A percentile compares a stretch with the other conserved stretches of the same genome.
phyloP scores from a whole-genome alignment of 2,329 filamentous ascomycete species.

The Amauroascus verrucosus region DNA sequence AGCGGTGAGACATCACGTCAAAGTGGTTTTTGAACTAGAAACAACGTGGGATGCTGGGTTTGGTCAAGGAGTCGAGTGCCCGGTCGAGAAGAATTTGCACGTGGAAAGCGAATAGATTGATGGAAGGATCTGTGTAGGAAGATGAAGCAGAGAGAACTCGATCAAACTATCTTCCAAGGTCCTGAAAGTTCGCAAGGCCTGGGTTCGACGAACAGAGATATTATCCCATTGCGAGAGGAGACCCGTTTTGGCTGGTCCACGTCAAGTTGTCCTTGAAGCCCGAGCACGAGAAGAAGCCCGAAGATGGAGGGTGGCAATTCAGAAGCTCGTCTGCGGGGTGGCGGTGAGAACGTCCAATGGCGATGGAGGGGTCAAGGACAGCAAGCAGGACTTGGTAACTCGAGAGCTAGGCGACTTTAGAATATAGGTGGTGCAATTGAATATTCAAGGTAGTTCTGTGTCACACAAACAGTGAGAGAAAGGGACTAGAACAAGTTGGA shows the following conservation, averaged over 20 bases:
- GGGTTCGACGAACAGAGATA: not conserved
- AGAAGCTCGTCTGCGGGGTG: constrained; percentile 8
- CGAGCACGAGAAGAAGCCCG: not conserved
- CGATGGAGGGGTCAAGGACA: constrained; percentile 2
- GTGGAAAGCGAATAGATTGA: not conserved
- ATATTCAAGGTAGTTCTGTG: not conserved
- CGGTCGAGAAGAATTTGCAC: not conserved
- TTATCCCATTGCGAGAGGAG: not conserved
- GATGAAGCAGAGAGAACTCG: not conserved
- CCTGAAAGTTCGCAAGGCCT: not conserved
- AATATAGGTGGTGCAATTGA: not conserved
- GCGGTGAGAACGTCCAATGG: constrained; percentile 5
- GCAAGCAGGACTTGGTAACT: not conserved
- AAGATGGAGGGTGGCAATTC: constrained; percentile 1
- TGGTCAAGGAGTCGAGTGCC: not conserved
- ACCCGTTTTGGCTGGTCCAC: not conserved
- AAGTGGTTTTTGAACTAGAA: not conserved
- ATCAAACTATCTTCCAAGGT: not conserved
- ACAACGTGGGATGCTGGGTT: not conserved
- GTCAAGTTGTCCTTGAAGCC: not conserved
- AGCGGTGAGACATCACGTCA: constrained; percentile 2
- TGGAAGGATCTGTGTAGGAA: not conserved
- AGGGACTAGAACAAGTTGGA: no score
- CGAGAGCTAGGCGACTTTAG: not conserved
- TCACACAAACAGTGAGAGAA: not conserved